A percentile compares a stretch with the other conserved stretches of the same genome.
Evolutionary conservation across 75 land plant species (phyloP).

Genomic region (Cupressus sempervirens): DNA sequence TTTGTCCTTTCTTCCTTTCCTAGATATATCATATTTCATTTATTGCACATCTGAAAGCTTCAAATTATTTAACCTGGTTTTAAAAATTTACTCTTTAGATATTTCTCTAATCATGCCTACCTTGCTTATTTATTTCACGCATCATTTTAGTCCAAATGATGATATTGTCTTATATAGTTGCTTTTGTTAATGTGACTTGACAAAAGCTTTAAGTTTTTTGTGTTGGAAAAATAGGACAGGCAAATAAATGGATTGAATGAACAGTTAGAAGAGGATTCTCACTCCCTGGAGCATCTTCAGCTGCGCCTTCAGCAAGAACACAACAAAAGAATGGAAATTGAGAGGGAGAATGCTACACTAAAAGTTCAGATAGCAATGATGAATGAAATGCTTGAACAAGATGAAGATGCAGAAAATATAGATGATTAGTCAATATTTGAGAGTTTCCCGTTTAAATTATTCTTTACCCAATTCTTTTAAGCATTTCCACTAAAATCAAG

Average conservation of each 20-base stretch:
- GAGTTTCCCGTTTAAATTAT: not conserved
- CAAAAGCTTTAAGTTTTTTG: not conserved
- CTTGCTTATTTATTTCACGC: not conserved
- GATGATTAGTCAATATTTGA: not conserved
- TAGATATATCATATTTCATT: not conserved
- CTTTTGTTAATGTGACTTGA: not conserved
- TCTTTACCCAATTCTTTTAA: not conserved
- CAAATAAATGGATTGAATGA: slow-evolving; percentile 89
- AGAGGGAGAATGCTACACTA: slow-evolving; percentile 69
- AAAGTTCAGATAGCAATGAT: too few relatives aligned
- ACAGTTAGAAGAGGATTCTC: slow-evolving; percentile 83
- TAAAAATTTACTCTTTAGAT: not conserved
- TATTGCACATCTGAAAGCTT: not conserved
- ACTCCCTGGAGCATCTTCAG: slow-evolving; percentile 74
- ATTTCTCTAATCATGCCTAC: not conserved
- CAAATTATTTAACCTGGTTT: not conserved
- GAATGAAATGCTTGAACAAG: too few relatives aligned
- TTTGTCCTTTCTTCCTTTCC: not conserved
- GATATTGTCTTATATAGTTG: not conserved
- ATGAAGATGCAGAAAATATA: too few relatives aligned
- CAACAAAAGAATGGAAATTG: slow-evolving; percentile 56
- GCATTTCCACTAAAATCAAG: not conserved
- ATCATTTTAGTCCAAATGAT: not conserved
- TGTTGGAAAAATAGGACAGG: slow-evolving; percentile 50
- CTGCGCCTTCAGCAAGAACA: slow-evolving; percentile 72